Conservation (phyloP, 1,284 basidiomycete species). For the Naganishia liquefaciens region DNA sequence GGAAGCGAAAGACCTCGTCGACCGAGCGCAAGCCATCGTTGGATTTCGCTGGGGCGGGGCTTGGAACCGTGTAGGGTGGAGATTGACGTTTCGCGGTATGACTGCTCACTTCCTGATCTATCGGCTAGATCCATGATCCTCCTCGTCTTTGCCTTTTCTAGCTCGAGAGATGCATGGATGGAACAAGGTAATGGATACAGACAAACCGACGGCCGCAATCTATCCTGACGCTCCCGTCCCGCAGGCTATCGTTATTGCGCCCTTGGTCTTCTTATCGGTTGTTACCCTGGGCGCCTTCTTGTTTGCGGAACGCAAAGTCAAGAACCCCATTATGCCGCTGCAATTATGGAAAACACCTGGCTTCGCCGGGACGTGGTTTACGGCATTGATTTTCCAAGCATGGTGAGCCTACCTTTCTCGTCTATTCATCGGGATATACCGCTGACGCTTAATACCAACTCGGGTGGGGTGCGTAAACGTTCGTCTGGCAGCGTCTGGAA, state of each 20-base stretch:
- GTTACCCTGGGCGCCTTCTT: background rate
- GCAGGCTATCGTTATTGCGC: background rate
- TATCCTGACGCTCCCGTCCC: background rate
- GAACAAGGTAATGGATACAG: background rate
- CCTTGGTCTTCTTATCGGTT: background rate
- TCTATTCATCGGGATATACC: too few relatives aligned
- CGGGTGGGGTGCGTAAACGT: too few relatives aligned
- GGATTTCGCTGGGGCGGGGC: background rate
- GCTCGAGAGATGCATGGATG: background rate
- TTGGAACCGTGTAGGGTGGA: background rate
- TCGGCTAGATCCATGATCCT: background rate
- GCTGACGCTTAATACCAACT: too few relatives aligned
- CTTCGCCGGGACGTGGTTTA: conserved; percentile 1
- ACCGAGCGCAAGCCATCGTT: conserved; percentile 3
- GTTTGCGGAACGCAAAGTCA: conserved; percentile 1
- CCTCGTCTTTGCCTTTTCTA: background rate
- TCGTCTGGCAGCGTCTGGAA: too few relatives aligned
- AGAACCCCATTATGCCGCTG: background rate
- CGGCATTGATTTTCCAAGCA: background rate
- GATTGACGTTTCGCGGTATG: background rate
- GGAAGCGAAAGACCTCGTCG: background rate
- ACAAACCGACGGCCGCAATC: background rate
- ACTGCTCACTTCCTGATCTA: background rate
- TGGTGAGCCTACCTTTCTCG: background rate
- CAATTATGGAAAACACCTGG: background rate